Evolutionary conservation across 2,329 filamentous ascomycete genomes (phyloP), one percentile per base, ranked within the genome.

Genomic region (Paramyrothecium sp.): DNA sequence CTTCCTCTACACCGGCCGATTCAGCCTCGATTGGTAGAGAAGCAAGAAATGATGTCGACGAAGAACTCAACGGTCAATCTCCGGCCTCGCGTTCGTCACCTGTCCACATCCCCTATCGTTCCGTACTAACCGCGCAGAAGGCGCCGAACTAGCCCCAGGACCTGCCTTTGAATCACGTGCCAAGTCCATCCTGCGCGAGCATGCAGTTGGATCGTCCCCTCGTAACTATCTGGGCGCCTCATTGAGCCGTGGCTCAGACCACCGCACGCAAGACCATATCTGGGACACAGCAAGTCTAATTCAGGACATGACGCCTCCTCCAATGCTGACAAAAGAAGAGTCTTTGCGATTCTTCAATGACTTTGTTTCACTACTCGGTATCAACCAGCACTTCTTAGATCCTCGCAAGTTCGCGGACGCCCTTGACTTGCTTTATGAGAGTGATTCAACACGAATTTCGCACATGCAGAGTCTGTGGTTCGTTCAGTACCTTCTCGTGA

Each of bases 331-430:
- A 1, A 63, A 64, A 30, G 54, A 55, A 4, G 61, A 65, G 50
- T 66, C 67, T 0, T 56, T 61, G 23, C 53, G 62, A 4, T 51
- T 69, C 0, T 63, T 69, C 13, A 60, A 66, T 33, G 46, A 61
- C 0, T 69, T 69, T 44, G 56, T 61, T 21, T 65, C 65, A 2
- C 52, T 66, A 2, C 61, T 70, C 53, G 65, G 67, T 2, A 56
- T 64, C 3, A 68, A 65, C n/a, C 67, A 70, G 16, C 67, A 69
- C 51, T 69, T 68, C 26, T 50, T 70, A 10, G 67, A 70, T 48
- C 60, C 65, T n/a, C 59, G 66, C 19, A 59, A 55, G 0, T 70
- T 70, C 47, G 58, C 60, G 1, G 67, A 69, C 34, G 60, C 61
- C 4, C 46, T 70, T 48, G 62, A 63, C 12, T 49, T 66, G 13